Percentiles rank a stretch among this genome's conserved stretches.
phyloP scores from a whole-genome alignment of 345 rosid species.

The Arabidopsis arenosa region DNA sequence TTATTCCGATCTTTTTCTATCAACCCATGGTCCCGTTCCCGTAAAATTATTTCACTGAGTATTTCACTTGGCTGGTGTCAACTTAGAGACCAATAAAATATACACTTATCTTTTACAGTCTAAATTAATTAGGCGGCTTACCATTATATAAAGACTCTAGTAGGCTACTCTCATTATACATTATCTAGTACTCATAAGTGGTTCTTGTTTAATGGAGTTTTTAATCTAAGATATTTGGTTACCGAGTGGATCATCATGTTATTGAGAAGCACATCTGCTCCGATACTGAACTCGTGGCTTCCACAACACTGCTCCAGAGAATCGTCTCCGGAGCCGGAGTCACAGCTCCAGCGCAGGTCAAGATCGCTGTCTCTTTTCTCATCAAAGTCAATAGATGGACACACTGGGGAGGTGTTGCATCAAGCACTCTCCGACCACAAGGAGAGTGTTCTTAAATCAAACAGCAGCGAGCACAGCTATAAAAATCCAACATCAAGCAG shows the following conservation, averaged over 20 bases:
- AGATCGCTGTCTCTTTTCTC: slow-evolving; percentile 50
- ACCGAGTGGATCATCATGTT: slow-evolving; percentile 47
- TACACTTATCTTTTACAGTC: slow-evolving; percentile 29
- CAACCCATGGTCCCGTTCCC: slow-evolving; percentile 24
- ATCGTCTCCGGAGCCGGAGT: slow-evolving; percentile 56
- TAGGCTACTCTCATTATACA: background rate
- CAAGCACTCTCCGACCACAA: slow-evolving; percentile 42
- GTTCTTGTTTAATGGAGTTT: slow-evolving; percentile 13
- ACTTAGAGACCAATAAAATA: slow-evolving; percentile 13
- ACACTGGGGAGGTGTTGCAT: slow-evolving; percentile 39
- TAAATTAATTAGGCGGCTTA: slow-evolving; percentile 19
- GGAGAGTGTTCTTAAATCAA: slow-evolving; percentile 31
- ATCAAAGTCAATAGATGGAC: slow-evolving; percentile 44
- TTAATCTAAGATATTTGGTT: background rate
- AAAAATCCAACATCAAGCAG: slow-evolving; percentile 8
- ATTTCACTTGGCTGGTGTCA: slow-evolving; percentile 26
- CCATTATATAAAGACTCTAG: slow-evolving; percentile 33
- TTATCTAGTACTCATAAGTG: slow-evolving; percentile 5
- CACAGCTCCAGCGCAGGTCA: slow-evolving; percentile 48
- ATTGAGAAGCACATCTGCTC: slow-evolving; percentile 59
- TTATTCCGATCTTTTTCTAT: slow-evolving; percentile 2
- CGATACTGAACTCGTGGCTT: slow-evolving; percentile 61
- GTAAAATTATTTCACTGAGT: slow-evolving; percentile 15
- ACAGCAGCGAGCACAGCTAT: background rate
- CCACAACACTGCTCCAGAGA: slow-evolving; percentile 47